A percentile compares a stretch with the other conserved stretches of the same genome.
Evolutionary conservation across 1,284 basidiomycete species (phyloP).

Genomic region (Sporisorium scitamineum): DNA sequence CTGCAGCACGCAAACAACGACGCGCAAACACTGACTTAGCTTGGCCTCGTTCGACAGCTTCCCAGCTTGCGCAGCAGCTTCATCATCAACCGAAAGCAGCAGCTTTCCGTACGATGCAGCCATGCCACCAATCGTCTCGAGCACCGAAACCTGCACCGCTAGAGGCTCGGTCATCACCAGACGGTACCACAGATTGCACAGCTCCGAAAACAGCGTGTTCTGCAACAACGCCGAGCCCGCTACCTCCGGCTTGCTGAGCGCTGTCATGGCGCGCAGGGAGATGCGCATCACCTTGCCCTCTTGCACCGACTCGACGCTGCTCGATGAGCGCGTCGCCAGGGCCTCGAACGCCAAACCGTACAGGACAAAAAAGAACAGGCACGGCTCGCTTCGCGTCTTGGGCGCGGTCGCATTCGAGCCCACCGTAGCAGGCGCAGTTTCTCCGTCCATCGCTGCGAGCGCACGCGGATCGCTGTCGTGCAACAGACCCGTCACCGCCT

Average conservation of each 20-base stretch:
- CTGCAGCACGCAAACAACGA: conserved; percentile 83
- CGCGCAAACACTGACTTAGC: conserved; percentile 80
- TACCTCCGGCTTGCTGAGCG: conserved; percentile 81
- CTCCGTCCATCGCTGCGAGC: conserved; percentile 83
- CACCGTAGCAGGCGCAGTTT: conserved; percentile 60
- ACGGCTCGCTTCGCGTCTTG: conserved; percentile 74
- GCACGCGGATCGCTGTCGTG: conserved; percentile 78
- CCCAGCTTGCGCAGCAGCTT: conserved; percentile 26
- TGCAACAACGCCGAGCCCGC: conserved; percentile 81
- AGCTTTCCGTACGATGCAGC: conserved; percentile 74
- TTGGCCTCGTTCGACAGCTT: conserved; percentile 71
- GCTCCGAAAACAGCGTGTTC: conserved; percentile 88
- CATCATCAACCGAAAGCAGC: conserved; percentile 55
- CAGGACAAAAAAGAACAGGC: conserved; percentile 85
- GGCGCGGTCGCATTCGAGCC: conserved; percentile 5
- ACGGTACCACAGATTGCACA: conserved; percentile 87
- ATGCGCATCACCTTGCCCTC: conserved; percentile 69
- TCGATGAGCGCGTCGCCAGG: conserved; percentile 76
- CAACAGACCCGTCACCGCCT: conserved; percentile 87
- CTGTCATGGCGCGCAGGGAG: conserved; percentile 83
- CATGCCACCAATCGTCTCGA: conserved; percentile 79
- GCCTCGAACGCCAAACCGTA: conserved; percentile 95
- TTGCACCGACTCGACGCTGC: conserved; percentile 70
- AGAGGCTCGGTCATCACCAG: conserved; percentile 88
- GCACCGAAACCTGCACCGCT: conserved; percentile 78